Evolutionary conservation across 2,329 filamentous ascomycete genomes (phyloP), one percentile per base, ranked within the genome.

Genomic region (Verticillium alfalfae): DNA sequence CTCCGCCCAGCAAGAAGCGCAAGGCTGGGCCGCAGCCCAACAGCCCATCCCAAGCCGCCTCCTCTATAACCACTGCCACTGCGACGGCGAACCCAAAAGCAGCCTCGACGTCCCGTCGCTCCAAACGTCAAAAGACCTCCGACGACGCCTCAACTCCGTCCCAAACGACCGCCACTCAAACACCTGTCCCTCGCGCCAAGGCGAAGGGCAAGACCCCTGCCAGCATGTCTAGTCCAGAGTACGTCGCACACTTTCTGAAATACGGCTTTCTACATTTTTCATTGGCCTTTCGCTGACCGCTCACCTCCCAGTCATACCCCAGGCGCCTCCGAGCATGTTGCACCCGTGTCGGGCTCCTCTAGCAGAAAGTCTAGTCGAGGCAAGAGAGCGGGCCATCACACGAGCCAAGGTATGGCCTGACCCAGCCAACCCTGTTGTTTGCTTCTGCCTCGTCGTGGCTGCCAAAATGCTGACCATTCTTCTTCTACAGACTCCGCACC

Each of bases 191-290:
- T 59, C 26, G 26, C 69, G 69, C 72, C 79, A 57, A 74, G 69
- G 84, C 78, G 71, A 89, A 85, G 75, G 84, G 82, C 70, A 89
- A 88, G 76, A 81, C 75, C 64, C 67, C 80, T 67, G 81, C 81
- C 73, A 83, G 81, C 72, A 94, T 93, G 91, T 91, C 91, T 71
- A 87, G 84, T 75, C 83, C 84, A 76, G 86, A 86, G 89, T 93
- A 84, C 68, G 84, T 70, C 63, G 52, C 13, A 36, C 5, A 16
- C 6, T 31, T 7, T 15, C 54, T 26, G 26, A 26, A 52, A n/a
- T 52, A 9, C 34, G 2, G 12, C 26, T 15, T 6, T 34, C 10
- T 13, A 16, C 26, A 15, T 26, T 3, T 56, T 15, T 16, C 54
- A 26, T 12, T 34, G 22, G 8, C 6, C 13, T 36, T 37, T 34